Evolutionary conservation across 148 eudicot genomes (phyloP), one percentile per base, ranked within the genome.

Genomic region (Arbutus unedo): DNA sequence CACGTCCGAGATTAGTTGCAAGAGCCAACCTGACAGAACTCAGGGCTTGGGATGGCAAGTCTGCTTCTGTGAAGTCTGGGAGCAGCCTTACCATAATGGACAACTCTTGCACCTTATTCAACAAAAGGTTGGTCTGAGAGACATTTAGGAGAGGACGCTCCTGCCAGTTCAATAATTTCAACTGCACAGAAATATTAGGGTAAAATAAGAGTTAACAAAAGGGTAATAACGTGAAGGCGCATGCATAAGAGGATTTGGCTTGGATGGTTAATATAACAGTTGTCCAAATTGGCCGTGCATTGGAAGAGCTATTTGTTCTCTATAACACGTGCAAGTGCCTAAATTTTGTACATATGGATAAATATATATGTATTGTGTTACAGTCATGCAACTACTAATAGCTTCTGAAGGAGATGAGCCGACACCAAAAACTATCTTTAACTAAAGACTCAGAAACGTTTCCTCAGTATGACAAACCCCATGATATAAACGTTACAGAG

Each of bases 1-100:
- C 99, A 67, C 97, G 94, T 14, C 99, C 99, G 13, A 94, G 91
- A 84, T 96, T 94, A 81, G 93, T 94, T 74, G 98, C 99, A 81
- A 96, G 94, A 81, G 98, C 98, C 79, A 96, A 82, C 86, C 99
- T 91, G 60, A 96, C 93, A 23, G 92, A 88, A 80, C 84, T 93
- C 87, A 94, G 84, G 86, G 99, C 97, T 88, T 93, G 91, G 44
- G 94, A 83, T 43, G 98, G 94, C 80, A 96, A 80, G 79, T 92
- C 94, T 16, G 91, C 86, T 71, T 96, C 93, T 78, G 93, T 88
- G 74, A 89, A 92, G 83, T 91, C 99, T 11, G 98, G 99, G 6
- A 90, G 93, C 81, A 94, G 81, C 89, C 82, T 92, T 82, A 96
- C 97, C 87, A 92, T 85, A 66, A 66, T 66, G 53, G 99, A 93